Percentiles rank a stretch among this genome's conserved stretches.
Evolutionary conservation across 2,329 filamentous ascomycete species (phyloP).

Genomic region (Thermothelomyces thermophilus): DNA sequence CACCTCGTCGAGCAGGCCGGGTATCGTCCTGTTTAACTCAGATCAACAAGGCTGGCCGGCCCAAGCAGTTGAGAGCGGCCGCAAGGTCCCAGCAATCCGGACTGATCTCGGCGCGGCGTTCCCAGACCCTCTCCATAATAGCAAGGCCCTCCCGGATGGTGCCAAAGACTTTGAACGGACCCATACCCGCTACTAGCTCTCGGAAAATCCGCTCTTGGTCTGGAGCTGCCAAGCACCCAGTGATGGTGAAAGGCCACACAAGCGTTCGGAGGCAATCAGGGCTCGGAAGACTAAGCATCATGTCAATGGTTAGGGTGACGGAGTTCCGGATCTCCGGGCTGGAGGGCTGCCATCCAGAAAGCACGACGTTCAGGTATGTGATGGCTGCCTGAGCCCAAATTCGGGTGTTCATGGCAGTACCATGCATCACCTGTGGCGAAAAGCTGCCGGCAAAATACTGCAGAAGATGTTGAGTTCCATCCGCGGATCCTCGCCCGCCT

Average conservation of each 20-base stretch:
- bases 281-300: constrained; percentile 29
- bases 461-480: constrained; percentile 4
- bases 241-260: constrained; percentile 33
- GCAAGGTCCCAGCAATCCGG: constrained; percentile 38
- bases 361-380: constrained; percentile 42
- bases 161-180: constrained; percentile 40
- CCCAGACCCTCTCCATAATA: constrained; percentile 44
- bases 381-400: constrained; percentile 45
- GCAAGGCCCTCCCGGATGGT: constrained; percentile 38
- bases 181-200: constrained; percentile 35
- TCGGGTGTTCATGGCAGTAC: constrained; percentile 24
- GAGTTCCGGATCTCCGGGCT: constrained; percentile 35
- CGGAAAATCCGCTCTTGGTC: constrained; percentile 39
- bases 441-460: constrained; percentile 10
- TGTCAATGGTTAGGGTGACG: constrained; percentile 28
- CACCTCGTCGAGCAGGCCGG: neutral
- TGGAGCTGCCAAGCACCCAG: constrained; percentile 32
- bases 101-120: constrained; percentile 30
- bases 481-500: neutral
- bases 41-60: constrained; percentile 23
- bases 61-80: constrained; percentile 32
- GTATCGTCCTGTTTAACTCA: constrained; percentile 11
- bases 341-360: constrained; percentile 45
- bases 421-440: constrained; percentile 2
- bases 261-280: constrained; percentile 29